A percentile compares a stretch with the other conserved stretches of the same genome.
phyloP scores from a whole-genome alignment of 768 basidiomycete species.

The Amanita jacksonii region DNA sequence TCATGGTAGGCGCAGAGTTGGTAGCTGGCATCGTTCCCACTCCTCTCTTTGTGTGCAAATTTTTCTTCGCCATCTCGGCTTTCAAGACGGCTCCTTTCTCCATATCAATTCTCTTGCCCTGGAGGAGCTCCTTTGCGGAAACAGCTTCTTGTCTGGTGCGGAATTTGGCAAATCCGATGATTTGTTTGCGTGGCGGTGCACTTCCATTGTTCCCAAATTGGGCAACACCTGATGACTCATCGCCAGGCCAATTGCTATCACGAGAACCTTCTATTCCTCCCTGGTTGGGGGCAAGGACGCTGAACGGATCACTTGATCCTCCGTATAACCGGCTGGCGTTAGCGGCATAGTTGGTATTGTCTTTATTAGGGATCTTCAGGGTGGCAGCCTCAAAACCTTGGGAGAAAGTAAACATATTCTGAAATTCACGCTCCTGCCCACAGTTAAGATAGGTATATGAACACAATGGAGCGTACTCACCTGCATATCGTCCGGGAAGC shows the following conservation, averaged over 20 bases:
- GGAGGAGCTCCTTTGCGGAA: constrained; percentile 77
- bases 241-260: constrained; percentile 47
- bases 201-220: constrained; percentile 19
- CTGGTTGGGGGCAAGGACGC: constrained; percentile 73
- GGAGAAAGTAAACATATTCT: constrained; percentile 98
- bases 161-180: constrained; percentile 98
- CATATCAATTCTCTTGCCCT: constrained; percentile 84
- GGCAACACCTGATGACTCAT: constrained; percentile 23
- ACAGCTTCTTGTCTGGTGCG: constrained; percentile 79
- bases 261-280: constrained; percentile 64
- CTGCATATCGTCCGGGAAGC: constrained; percentile 99
- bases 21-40: constrained; percentile 56
- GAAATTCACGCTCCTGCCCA: constrained; percentile 91
- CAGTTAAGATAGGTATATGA: constrained; percentile 12
- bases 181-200: constrained; percentile 79
- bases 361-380: constrained; percentile 93
- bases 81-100: constrained; percentile 91
- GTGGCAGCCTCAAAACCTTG: constrained; percentile 95
- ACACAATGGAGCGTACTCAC: constrained; percentile 37
- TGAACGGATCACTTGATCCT: constrained; percentile 75
- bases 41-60: constrained; percentile 89
- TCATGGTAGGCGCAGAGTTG: background rate
- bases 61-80: constrained; percentile 99
- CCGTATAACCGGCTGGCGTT: constrained; percentile 26
- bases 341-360: constrained; percentile 65